Percentiles rank a stretch among this genome's conserved stretches.
phyloP scores from a whole-genome alignment of 768 basidiomycete species.

The Daedaleopsis sinensis region DNA sequence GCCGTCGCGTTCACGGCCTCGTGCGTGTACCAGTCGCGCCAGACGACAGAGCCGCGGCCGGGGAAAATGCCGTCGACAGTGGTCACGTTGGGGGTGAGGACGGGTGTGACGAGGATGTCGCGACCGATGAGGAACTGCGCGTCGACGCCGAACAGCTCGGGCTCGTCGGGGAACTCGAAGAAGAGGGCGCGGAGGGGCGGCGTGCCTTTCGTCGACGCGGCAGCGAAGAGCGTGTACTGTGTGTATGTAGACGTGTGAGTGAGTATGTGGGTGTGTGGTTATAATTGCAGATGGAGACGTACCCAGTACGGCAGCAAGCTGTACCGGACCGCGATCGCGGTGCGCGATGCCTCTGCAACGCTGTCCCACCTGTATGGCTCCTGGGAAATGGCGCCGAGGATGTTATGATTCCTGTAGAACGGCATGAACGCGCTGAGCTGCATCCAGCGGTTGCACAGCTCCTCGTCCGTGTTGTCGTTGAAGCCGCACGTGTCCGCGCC shows the following conservation, averaged over 20 bases:
- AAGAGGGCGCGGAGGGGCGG: slow-evolving; percentile 77
- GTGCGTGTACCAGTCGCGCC: slow-evolving; percentile 79
- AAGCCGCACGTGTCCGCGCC: slow-evolving; percentile 80
- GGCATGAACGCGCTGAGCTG: slow-evolving; percentile 78
- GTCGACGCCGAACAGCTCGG: slow-evolving; percentile 62
- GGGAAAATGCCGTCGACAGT: slow-evolving; percentile 71
- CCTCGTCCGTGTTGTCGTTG: slow-evolving; percentile 72
- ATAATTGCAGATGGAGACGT: slow-evolving; percentile 20
- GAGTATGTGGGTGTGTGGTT: not conserved
- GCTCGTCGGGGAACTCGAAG: slow-evolving; percentile 76
- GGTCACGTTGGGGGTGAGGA: slow-evolving; percentile 65
- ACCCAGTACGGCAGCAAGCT: slow-evolving; percentile 80
- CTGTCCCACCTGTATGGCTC: slow-evolving; percentile 83
- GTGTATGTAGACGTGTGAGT: no score
- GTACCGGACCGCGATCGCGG: slow-evolving; percentile 70
- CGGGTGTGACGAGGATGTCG: slow-evolving; percentile 76
- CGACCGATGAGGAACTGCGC: slow-evolving; percentile 72
- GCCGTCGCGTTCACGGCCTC: slow-evolving; percentile 47
- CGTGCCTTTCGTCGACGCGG: slow-evolving; percentile 62
- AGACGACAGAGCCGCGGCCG: slow-evolving; percentile 56
- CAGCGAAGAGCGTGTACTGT: slow-evolving; percentile 75
- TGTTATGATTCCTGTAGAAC: slow-evolving; percentile 82
- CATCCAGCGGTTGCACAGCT: slow-evolving; percentile 86
- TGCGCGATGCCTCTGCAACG: slow-evolving; percentile 72
- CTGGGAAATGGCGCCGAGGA: slow-evolving; percentile 63